Base-by-base conservation (phyloP, 1,139 yeast species). In the Kodamaea sp. region DNA sequence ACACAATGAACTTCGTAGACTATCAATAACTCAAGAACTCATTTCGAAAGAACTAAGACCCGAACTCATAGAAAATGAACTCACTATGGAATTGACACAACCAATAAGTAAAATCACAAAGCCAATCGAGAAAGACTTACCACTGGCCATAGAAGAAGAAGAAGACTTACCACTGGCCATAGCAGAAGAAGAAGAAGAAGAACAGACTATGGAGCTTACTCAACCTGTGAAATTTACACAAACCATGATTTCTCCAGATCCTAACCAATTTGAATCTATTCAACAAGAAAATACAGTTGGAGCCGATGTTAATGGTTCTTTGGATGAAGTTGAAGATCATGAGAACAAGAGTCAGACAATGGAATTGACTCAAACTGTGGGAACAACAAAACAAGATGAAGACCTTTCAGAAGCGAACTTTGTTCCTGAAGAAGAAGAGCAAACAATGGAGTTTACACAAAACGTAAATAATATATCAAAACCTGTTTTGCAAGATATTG, bases 61-160 rank as follows among this genome's bases (percentile, higher is more conserved):
- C 2, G 29, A 38, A 4, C 32, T 25, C 8, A 15, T 15, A 3
- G 20, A 15, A 15, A 15, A 15, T 6, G 50, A 47, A 29, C 38
- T 37, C 10, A 38, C 51, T 7, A 48, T 48, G 51, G 51, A 47
- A 32, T 32, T 49, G 8, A 48, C 52, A n/a, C 42, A 34, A 32
- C 29, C 29, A 9, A 24, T 28, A 12, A 26, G 26, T 12, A 24
- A 20, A 5, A 36, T 38, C 7, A 11, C 24, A 5, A 29, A 20
- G 11, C 20, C 38, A 5, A 27, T 8, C 24, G 8, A 8, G 15
- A 29, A 30, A 27, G 22, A 8, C 4, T 4, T 5, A 9, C 29
- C 35, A 11, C 24, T 5, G n/a, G 15, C 22, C 11, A 3, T 9
- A 3, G 8, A 27, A 8, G 11, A 27, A 10, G 8, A 7, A 26